Evolutionary conservation across 2,329 filamentous ascomycete genomes (phyloP).

Genomic region (Decorospora gaudefroyi): DNA sequence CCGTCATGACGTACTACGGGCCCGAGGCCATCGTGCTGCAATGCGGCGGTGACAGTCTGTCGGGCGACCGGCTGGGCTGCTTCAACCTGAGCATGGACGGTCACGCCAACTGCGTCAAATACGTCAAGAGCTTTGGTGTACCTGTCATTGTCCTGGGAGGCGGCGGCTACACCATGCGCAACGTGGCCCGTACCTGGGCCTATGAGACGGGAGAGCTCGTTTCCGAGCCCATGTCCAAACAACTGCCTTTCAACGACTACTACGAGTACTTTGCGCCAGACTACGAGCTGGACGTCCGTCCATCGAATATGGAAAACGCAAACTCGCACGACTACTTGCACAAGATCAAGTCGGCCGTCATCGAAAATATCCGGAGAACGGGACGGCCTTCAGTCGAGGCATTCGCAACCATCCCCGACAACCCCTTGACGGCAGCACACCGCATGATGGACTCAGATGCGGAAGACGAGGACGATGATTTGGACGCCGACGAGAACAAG

Average conservation of each 20-base stretch:
- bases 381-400: constrained; percentile 59
- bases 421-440: constrained; percentile 53
- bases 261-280: constrained; percentile 78
- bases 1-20: constrained; percentile 70
- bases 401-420: constrained; percentile 61
- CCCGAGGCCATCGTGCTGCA: constrained; percentile 71
- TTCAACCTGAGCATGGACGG: constrained; percentile 73
- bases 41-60: constrained; percentile 70
- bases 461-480: constrained; percentile 65
- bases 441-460: constrained; percentile 67
- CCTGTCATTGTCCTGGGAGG: constrained; percentile 69
- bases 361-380: constrained; percentile 68
- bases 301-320: constrained; percentile 74
- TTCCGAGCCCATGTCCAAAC: constrained; percentile 75
- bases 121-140: constrained; percentile 68
- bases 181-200: constrained; percentile 65
- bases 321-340: constrained; percentile 70
- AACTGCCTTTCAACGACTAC: constrained; percentile 96
- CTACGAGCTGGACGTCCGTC: constrained; percentile 70
- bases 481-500: constrained; percentile 84
- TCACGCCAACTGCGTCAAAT: constrained; percentile 71
- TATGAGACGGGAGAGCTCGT: constrained; percentile 79
- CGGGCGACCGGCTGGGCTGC: constrained; percentile 68
- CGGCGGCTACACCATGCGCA: constrained; percentile 72
- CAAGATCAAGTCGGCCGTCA: constrained; percentile 67